A percentile compares a stretch with the other conserved stretches of the same genome.
Conservation (phyloP, 1,284 basidiomycete genomes). For the Mycosarcoma maydis region DNA sequence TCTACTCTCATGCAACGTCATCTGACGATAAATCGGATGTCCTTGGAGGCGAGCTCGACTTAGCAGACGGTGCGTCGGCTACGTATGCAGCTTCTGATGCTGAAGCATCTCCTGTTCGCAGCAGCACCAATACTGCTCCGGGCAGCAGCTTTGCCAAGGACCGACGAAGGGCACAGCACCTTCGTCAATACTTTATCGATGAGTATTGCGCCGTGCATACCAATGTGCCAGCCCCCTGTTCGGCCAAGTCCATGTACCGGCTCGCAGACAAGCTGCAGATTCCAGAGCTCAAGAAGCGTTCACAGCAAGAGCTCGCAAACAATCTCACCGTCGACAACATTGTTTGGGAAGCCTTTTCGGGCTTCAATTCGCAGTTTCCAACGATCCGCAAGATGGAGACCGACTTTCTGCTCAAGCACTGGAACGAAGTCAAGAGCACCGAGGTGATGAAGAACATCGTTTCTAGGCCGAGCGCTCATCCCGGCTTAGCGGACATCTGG, state of each 20-base stretch:
- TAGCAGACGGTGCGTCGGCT: not conserved
- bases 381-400: slow-evolving; percentile 76
- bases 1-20: slow-evolving; percentile 57
- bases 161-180: slow-evolving; percentile 24
- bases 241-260: slow-evolving; percentile 85
- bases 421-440: slow-evolving; percentile 81
- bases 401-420: slow-evolving; percentile 70
- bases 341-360: slow-evolving; percentile 84
- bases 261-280: slow-evolving; percentile 77
- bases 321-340: slow-evolving; percentile 82
- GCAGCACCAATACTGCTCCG: not conserved
- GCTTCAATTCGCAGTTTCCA: slow-evolving; percentile 82
- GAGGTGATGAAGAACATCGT: slow-evolving; percentile 82
- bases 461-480: slow-evolving; percentile 47
- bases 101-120: not conserved
- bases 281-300: slow-evolving; percentile 75
- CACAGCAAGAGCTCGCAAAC: slow-evolving; percentile 80
- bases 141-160: slow-evolving; percentile 23
- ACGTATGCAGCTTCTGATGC: slow-evolving; percentile 10
- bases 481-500: slow-evolving; percentile 59
- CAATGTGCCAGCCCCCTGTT: slow-evolving; percentile 78
- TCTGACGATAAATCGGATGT: slow-evolving; percentile 7
- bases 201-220: slow-evolving; percentile 65
- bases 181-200: slow-evolving; percentile 50
- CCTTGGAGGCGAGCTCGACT: not conserved